Evolutionary conservation across 352 stramenopile genomes (phyloP), one percentile per base, ranked within the genome.

Genomic region (Globisporangium megalacanthum): DNA sequence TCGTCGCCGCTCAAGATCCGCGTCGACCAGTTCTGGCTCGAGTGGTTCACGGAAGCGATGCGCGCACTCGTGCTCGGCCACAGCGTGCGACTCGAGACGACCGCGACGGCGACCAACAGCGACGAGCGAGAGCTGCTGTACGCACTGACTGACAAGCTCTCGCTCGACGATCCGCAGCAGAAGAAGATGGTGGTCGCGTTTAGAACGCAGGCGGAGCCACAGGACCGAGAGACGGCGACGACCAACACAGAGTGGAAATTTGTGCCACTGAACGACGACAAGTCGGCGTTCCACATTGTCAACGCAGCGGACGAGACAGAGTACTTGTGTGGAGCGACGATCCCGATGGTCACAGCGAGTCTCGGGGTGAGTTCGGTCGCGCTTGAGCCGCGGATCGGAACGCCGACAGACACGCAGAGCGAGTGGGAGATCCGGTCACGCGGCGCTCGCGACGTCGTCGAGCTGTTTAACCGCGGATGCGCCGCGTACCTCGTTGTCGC

Each of bases 21-120:
- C 52, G 52, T 58, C 6, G 41, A 58, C 25, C 52, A 58, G n/a
- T 50, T 49, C 36, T 58, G 52, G 52, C 31, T 29, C n/a, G 52
- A 58, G 31, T 58, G 52, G 52, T 58, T 42, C 41, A n/a, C 52
- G 20, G 37, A 39, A 3, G 41, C 39, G 14, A 36, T 58, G 25
- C 52, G 48, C 41, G 52, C 37, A 41, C 33, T 58, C 22, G 52
- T 58, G 52, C 44, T 50, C 29, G 52, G 52, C 29, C 52, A 58
- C 42, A 20, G 22, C 3, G 25, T 58, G 13, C 20, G 33, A 17
- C 14, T 58, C 25, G 42, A 58, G 52, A 51, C 39, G 5, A 33
- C 29, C n/a, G 35, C 52, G 39, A 46, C 39, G 0, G 17, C 4
- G 0, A 10, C 2, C 39, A 17, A 46, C 39, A 17, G 0, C 39